These are phyloP conservation scores for Seiridium unicorne DNA, from an alignment of 2,329 filamentous ascomycete genomes.

Conservation along the genomic window DNA sequence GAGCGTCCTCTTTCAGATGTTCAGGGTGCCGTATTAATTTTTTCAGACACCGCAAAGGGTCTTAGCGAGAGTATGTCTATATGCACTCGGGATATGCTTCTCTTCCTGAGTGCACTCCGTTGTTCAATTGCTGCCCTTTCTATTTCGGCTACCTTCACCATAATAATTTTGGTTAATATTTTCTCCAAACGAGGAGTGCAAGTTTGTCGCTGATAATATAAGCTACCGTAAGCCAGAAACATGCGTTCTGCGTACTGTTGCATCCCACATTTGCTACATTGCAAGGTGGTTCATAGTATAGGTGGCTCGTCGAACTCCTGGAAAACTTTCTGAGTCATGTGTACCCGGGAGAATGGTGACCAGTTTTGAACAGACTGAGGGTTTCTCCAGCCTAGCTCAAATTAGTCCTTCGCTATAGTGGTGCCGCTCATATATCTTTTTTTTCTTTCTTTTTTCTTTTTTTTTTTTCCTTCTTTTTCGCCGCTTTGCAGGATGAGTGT, in stretches of 20 bases:
- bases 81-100: conserved; percentile 27
- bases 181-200: not conserved
- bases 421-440: not conserved
- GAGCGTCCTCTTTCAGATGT: no score
- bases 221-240: not conserved
- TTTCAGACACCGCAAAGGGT: conserved; percentile 27
- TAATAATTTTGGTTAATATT: conserved; percentile 2
- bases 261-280: conserved; percentile 9
- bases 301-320: not conserved
- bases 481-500: not conserved
- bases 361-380: not conserved
- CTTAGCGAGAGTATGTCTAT: conserved; percentile 25
- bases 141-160: conserved; percentile 9
- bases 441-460: no score
- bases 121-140: conserved; percentile 23
- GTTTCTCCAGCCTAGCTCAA: conserved; percentile 5
- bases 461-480: no score
- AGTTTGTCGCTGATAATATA: conserved; percentile 4
- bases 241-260: not conserved
- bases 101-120: conserved; percentile 29
- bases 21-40: no score
- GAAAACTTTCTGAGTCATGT: not conserved
- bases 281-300: not conserved
- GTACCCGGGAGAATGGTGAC: conserved; percentile 5
- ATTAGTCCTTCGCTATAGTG: not conserved